These are phyloP conservation scores for Aspergillus transmontanensis DNA, from an alignment of 2,329 filamentous ascomycete species.

Conservation along the genomic window DNA sequence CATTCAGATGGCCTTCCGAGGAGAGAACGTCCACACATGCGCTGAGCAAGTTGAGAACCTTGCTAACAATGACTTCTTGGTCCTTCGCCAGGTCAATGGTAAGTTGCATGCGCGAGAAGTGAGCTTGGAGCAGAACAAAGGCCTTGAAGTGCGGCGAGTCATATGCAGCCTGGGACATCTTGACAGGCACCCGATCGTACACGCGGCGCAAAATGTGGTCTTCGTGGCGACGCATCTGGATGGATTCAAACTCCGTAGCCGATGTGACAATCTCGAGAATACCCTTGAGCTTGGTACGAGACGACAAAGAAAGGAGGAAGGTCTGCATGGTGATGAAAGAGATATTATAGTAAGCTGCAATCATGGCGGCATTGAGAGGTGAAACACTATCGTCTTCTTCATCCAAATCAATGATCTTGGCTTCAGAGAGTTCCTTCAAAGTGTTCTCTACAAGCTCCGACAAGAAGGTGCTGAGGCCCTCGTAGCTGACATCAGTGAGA, in stretches of 20 bases:
- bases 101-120: conserved; percentile 96
- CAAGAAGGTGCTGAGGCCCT: conserved; percentile 89
- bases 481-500: conserved; percentile 82
- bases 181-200: conserved; percentile 92
- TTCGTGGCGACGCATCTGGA: conserved; percentile 93
- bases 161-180: conserved; percentile 83
- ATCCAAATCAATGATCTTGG: conserved; percentile 93
- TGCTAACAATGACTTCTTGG: conserved; percentile 82
- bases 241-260: conserved; percentile 92
- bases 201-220: conserved; percentile 84
- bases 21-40: conserved; percentile 94
- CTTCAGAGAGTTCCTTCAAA: conserved; percentile 84
- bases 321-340: conserved; percentile 99
- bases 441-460: conserved; percentile 94
- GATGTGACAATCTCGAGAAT: conserved; percentile 97
- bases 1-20: conserved; percentile 93
- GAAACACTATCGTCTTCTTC: conserved; percentile 89
- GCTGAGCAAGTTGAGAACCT: conserved; percentile 83
- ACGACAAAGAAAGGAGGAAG: conserved; percentile 85
- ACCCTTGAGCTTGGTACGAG: conserved; percentile 91
- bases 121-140: conserved; percentile 93
- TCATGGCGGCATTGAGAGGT: conserved; percentile 95
- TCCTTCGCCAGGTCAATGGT: conserved; percentile 95
- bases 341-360: conserved; percentile 98
- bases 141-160: conserved; percentile 98